Conservation (phyloP, 768 basidiomycete genomes). For the Galerina sulciceps region DNA sequence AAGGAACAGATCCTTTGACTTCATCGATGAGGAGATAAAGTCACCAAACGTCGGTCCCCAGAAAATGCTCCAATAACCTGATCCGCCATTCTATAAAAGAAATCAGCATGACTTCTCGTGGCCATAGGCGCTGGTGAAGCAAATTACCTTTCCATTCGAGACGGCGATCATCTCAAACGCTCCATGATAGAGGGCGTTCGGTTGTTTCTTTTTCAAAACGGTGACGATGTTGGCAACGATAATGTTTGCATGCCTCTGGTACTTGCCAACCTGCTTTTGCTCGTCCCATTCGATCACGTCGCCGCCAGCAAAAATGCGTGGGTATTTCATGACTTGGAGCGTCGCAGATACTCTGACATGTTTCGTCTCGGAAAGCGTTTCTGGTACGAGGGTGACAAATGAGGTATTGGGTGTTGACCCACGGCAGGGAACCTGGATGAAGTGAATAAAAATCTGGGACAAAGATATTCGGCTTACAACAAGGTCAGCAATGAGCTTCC, state of each 20-base stretch:
- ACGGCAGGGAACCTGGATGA: conserved; percentile 34
- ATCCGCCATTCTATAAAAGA: conserved; percentile 41
- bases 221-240: conserved; percentile 53
- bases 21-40: conserved; percentile 43
- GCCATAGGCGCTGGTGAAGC: neutral
- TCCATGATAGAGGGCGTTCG: conserved; percentile 47
- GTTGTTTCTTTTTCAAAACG: conserved; percentile 39
- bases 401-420: conserved; percentile 52
- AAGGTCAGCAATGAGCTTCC: conserved; percentile 53
- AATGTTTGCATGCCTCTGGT: conserved; percentile 44
- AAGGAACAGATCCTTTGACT: conserved; percentile 39
- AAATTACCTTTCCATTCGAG: conserved; percentile 57
- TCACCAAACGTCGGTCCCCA: conserved; percentile 54
- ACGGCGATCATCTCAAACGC: conserved; percentile 56
- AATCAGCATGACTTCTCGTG: neutral
- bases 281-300: conserved; percentile 68
- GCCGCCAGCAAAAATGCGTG: conserved; percentile 64
- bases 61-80: conserved; percentile 44
- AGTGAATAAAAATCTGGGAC: neutral
- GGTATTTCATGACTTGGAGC: conserved; percentile 55
- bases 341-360: conserved; percentile 59
- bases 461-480: conserved; percentile 45
- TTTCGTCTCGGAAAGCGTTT: conserved; percentile 39
- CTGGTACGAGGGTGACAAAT: conserved; percentile 47
- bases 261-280: conserved; percentile 61